These are phyloP conservation scores for Yarrowia galli DNA, from an alignment of 1,139 yeast genomes.

Conservation along the genomic window DNA sequence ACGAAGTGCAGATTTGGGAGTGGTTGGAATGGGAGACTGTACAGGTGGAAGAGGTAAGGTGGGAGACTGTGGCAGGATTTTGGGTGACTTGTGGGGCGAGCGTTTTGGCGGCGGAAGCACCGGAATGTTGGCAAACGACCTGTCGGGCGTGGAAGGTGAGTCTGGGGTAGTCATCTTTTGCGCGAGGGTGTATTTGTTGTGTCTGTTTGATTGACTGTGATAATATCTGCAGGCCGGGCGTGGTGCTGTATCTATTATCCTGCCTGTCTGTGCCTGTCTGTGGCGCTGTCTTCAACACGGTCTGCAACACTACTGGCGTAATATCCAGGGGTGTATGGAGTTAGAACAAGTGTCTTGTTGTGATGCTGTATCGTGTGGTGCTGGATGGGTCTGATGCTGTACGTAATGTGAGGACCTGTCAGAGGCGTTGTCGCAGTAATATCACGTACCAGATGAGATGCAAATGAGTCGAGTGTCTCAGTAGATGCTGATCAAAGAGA, in stretches of 20 bases:
- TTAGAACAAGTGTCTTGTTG: neutral
- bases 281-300: neutral
- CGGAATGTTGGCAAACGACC: constrained; percentile 30
- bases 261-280: neutral
- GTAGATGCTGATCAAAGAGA: no score
- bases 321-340: constrained; percentile 31
- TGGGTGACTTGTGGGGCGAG: constrained; percentile 2
- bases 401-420: no score
- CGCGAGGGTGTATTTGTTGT: neutral
- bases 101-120: constrained; percentile 15
- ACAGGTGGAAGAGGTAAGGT: constrained; percentile 10
- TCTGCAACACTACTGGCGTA: neutral
- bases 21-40: constrained; percentile 13
- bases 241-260: neutral
- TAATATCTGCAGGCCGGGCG: constrained; percentile 14
- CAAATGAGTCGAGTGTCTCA: no score
- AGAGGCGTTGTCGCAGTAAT: neutral
- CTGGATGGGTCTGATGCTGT: no score
- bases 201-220: neutral
- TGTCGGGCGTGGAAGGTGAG: constrained; percentile 8
- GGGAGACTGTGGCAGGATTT: constrained; percentile 3
- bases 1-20: constrained; percentile 29
- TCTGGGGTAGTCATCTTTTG: neutral
- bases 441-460: no score
- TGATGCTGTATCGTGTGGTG: neutral